Percentiles rank a stretch among this genome's conserved stretches.
Evolutionary conservation across 2,329 filamentous ascomycete genomes (phyloP).

Genomic region (Bipolaris zeicola): DNA sequence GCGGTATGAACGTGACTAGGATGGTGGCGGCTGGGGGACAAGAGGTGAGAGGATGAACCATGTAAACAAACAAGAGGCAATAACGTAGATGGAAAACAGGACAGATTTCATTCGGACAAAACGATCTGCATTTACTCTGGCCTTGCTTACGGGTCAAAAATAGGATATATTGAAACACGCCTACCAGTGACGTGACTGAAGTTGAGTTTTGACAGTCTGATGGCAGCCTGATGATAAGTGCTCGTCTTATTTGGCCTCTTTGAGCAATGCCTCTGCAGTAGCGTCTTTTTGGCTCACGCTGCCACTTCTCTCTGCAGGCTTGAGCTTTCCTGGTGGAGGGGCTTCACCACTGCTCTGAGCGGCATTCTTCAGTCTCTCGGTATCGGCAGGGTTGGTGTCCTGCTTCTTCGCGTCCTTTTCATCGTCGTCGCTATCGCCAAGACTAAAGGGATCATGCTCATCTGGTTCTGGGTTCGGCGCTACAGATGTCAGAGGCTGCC

Average conservation of each 20-base stretch:
- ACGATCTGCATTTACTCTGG: background rate
- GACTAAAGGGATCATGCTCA: constrained; percentile 92
- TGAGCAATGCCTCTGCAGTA: constrained; percentile 54
- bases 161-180: background rate
- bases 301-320: constrained; percentile 50
- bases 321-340: constrained; percentile 32
- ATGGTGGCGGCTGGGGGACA: background rate
- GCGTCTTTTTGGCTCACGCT: constrained; percentile 54
- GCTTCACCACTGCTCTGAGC: constrained; percentile 49
- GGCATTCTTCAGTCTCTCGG: constrained; percentile 56
- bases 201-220: background rate
- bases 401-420: constrained; percentile 71
- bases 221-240: background rate
- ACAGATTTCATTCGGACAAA: background rate
- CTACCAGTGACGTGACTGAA: background rate
- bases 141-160: background rate
- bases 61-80: background rate
- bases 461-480: constrained; percentile 81
- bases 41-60: background rate
- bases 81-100: background rate
- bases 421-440: constrained; percentile 93
- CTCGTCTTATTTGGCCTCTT: constrained; percentile 38
- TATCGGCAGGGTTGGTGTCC: constrained; percentile 61
- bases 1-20: background rate
- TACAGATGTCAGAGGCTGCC: constrained; percentile 89